phyloP scores from a whole-genome alignment of 495 filamentous ascomycete species.

The Penicillium cinerascens region DNA sequence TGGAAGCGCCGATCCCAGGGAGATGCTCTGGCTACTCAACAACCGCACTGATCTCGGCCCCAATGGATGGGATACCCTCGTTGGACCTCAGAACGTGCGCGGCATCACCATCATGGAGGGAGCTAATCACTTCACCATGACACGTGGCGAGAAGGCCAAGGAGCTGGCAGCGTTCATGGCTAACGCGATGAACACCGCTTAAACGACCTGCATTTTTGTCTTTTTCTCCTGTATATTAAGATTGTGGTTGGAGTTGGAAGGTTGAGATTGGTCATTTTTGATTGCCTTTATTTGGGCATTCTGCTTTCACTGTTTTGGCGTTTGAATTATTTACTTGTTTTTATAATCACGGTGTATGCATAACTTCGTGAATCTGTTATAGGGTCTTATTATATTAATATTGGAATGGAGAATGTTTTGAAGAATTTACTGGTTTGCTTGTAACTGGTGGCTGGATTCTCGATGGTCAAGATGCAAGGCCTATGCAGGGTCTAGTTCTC shows the following conservation, averaged over 20 bases:
- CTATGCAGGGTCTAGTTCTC: not conserved
- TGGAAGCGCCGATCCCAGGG: conserved; percentile 46
- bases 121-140: conserved; percentile 46
- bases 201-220: conserved; percentile 4
- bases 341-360: conserved; percentile 11
- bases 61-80: conserved; percentile 75
- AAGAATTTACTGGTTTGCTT: not conserved
- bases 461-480: not conserved
- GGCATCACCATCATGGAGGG: conserved; percentile 50
- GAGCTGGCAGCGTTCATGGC: conserved; percentile 36
- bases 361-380: not conserved
- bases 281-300: not conserved
- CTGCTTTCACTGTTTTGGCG: not conserved
- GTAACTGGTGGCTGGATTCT: not conserved
- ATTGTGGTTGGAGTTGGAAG: not conserved
- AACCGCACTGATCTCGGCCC: conserved; percentile 74
- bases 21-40: conserved; percentile 76
- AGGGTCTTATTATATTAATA: not conserved
- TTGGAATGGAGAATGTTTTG: not conserved
- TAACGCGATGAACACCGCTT: conserved; percentile 19
- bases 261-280: not conserved
- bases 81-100: conserved; percentile 62
- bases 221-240: conserved; percentile 2
- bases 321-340: not conserved
- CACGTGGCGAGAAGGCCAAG: conserved; percentile 33